phyloP scores from a whole-genome alignment of 1,139 yeast genomes.

The Saccharomyces hybrid region DNA sequence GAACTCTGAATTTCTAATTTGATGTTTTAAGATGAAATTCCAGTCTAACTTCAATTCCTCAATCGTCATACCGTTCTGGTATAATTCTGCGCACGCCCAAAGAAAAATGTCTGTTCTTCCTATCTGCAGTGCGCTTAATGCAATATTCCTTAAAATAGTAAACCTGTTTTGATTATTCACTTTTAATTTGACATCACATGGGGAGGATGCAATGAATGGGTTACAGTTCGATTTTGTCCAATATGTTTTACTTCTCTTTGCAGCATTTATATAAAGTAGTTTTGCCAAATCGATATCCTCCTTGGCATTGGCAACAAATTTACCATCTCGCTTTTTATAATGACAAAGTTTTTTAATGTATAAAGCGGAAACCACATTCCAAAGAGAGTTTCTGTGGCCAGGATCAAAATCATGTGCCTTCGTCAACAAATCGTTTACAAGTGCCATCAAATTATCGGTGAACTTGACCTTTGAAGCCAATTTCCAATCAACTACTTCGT shows the following conservation, averaged over 20 bases:
- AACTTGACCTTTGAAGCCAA: neutral
- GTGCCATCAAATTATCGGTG: slow-evolving; percentile 6
- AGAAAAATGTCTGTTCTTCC: slow-evolving; percentile 17
- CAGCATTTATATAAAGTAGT: slow-evolving; percentile 11
- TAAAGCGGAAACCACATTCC: slow-evolving; percentile 21
- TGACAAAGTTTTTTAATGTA: slow-evolving; percentile 15
- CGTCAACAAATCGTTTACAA: slow-evolving; percentile 14
- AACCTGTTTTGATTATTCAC: slow-evolving; percentile 16
- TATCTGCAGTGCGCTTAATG: slow-evolving; percentile 13
- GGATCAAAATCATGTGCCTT: slow-evolving; percentile 22
- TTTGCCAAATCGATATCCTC: slow-evolving; percentile 15
- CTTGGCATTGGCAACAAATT: neutral
- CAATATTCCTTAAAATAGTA: slow-evolving; percentile 21
- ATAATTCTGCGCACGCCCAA: slow-evolving; percentile 23
- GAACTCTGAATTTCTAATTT: slow-evolving; percentile 12
- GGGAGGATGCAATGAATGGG: slow-evolving; percentile 19
- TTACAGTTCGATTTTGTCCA: slow-evolving; percentile 7
- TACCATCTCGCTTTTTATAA: neutral
- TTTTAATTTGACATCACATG: slow-evolving; percentile 14
- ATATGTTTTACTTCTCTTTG: neutral
- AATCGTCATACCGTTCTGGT: slow-evolving; percentile 15
- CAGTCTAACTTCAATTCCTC: slow-evolving; percentile 20
- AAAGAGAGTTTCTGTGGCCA: slow-evolving; percentile 13
- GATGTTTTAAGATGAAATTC: slow-evolving; percentile 18
- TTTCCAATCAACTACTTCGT: slow-evolving; percentile 15